Base-by-base conservation (phyloP, 441 rosid species). In the Populus hybrid region DNA sequence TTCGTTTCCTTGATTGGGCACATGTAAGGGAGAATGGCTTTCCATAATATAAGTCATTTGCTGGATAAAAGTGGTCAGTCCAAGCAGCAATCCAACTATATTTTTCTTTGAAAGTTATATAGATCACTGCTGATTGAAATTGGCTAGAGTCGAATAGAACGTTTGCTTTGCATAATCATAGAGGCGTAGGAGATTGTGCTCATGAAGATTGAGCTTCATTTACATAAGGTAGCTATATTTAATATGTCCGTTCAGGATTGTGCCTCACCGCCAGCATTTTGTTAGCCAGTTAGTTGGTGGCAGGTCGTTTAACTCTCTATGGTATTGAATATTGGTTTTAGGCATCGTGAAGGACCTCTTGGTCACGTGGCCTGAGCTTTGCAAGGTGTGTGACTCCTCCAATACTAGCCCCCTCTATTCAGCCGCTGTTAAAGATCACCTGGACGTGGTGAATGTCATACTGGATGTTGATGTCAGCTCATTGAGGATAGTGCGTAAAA, bases 391-490 rank as follows among this genome's bases (percentile, higher is more conserved):
- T 6, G 91, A 96, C 80, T 87, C 96, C 20, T 46, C 97, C 6
- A 93, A 87, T 67, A 96, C 99, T 24, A 93, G 93, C 70, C 96
- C 99, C 0, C 89, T 96, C 63, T 94, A 96, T 79, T 91, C 98
- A 28, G 98, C 98, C 8, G 99, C 99, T 14, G 92, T 82, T 63
- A 82, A 89, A 75, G 94, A 86, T 74, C 96, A 91, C 73, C 80
- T 92, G 76, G 97, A 93, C 8, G 91, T 92, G 77, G 98, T 94
- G 63, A 88, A 90, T 79, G 93, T 90, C 6, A 93, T 96, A 66
- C 80, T 96, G 64, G 90, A 87, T 72, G 88, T 80, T 63, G 95
- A 96, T 84, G 79, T 81, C 16, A 90, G 86, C 77, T 81, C 93
- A 61, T 74, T 86, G n/a, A 88, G 93, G 85, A 88, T 92, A 1